phyloP scores from a whole-genome alignment of 345 rosid species.

The Erucastrum elatum region DNA sequence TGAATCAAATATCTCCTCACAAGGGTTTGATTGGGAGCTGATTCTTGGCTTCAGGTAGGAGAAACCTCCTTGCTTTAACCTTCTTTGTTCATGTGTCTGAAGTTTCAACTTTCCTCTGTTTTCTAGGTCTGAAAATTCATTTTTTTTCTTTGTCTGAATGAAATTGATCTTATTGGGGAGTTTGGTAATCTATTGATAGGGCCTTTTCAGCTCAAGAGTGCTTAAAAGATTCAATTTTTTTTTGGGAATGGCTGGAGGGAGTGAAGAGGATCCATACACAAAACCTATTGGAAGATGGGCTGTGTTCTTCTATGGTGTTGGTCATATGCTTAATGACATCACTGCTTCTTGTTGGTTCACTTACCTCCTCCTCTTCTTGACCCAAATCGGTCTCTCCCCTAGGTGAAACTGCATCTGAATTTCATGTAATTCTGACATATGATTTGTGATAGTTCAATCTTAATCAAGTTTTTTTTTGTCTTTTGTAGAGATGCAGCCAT shows the following conservation, averaged over 20 bases:
- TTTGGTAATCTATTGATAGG: background rate
- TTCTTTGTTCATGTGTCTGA: background rate
- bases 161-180: background rate
- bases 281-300: conserved; percentile 69
- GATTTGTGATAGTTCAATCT: background rate
- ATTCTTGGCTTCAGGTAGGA: conserved; percentile 17
- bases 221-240: background rate
- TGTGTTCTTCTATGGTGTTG: conserved; percentile 79
- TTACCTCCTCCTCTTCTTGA: conserved; percentile 79
- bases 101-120: conserved; percentile 4
- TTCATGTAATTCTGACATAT: background rate
- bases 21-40: conserved; percentile 22
- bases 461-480: background rate
- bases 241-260: conserved; percentile 26
- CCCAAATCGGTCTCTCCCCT: conserved; percentile 82
- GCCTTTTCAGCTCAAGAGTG: background rate
- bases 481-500: conserved; percentile 72
- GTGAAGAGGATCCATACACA: conserved; percentile 48
- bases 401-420: conserved; percentile 38
- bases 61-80: background rate
- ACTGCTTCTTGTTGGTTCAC: conserved; percentile 99
- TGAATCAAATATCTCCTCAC: background rate
- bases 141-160: background rate
- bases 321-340: conserved; percentile 97
- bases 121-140: conserved; percentile 14